Evolutionary conservation across 2,329 filamentous ascomycete genomes (phyloP).

Genomic region (Capronia americana): DNA sequence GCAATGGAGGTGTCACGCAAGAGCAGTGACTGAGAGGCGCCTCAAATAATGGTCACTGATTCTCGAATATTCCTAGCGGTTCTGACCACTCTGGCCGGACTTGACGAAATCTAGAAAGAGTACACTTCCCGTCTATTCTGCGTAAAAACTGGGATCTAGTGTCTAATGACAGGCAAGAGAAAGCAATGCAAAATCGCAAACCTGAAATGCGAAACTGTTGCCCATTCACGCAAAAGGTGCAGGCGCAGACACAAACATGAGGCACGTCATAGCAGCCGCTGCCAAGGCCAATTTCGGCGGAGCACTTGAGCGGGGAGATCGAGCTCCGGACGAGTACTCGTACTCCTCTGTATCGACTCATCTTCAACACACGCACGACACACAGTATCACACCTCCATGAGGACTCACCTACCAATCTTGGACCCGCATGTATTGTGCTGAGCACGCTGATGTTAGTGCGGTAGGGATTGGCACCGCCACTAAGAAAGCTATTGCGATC

Average conservation of each 20-base stretch:
- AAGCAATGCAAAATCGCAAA: not conserved
- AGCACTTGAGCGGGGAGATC: no score
- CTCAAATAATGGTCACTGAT: not conserved
- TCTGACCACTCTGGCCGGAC: not conserved
- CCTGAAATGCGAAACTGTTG: not conserved
- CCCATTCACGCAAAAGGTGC: not conserved
- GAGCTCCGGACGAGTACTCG: no score
- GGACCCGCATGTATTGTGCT: no score
- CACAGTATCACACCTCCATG: no score
- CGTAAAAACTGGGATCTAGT: not conserved
- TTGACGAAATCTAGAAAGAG: not conserved
- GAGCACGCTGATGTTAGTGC: no score
- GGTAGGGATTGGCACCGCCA: no score
- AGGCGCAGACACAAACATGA: not conserved
- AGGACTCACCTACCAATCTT: no score
- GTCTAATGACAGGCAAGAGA: not conserved
- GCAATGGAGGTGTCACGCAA: not conserved
- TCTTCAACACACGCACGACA: no score
- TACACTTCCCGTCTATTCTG: not conserved
- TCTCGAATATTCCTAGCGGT: not conserved
- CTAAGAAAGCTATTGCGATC: no score
- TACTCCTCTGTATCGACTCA: no score
- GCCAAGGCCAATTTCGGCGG: no score
- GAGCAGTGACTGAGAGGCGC: not conserved
- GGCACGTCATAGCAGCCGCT: not conserved